Evolutionary conservation across 2,329 filamentous ascomycete genomes (phyloP).

Genomic region (Trichoderma sp.): DNA sequence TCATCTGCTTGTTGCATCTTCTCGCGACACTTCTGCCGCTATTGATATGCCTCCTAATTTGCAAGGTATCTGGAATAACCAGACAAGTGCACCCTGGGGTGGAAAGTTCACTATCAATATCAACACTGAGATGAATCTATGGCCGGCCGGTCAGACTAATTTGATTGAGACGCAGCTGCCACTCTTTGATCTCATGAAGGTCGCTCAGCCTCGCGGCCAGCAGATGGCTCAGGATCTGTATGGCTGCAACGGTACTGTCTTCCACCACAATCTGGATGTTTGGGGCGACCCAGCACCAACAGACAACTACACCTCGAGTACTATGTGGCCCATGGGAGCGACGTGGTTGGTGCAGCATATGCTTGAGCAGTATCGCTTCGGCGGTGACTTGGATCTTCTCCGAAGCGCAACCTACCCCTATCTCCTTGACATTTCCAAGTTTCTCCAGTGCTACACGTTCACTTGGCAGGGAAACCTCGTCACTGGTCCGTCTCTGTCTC

Average conservation of each 20-base stretch:
- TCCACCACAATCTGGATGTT: slow-evolving; percentile 40
- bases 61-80: slow-evolving; percentile 35
- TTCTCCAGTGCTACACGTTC: slow-evolving; percentile 40
- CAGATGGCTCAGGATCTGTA: slow-evolving; percentile 38
- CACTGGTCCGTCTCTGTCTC: slow-evolving; percentile 34
- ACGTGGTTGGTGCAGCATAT: slow-evolving; percentile 45
- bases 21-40: slow-evolving; percentile 28
- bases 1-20: slow-evolving; percentile 32
- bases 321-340: slow-evolving; percentile 44
- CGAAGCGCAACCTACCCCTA: slow-evolving; percentile 33
- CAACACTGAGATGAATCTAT: slow-evolving; percentile 54
- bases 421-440: slow-evolving; percentile 36
- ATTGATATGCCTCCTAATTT: slow-evolving; percentile 34
- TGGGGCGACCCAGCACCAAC: slow-evolving; percentile 39
- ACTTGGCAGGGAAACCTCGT: slow-evolving; percentile 33
- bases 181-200: slow-evolving; percentile 30
- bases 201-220: slow-evolving; percentile 39
- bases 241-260: slow-evolving; percentile 36
- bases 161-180: slow-evolving; percentile 42
- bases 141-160: slow-evolving; percentile 38
- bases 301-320: slow-evolving; percentile 31
- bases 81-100: slow-evolving; percentile 41
- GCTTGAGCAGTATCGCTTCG: slow-evolving; percentile 44
- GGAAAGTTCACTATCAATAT: slow-evolving; percentile 51
- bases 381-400: slow-evolving; percentile 31